Conservation (phyloP, 192 early-diverging fungal genomes). For the Endogone sp. region DNA sequence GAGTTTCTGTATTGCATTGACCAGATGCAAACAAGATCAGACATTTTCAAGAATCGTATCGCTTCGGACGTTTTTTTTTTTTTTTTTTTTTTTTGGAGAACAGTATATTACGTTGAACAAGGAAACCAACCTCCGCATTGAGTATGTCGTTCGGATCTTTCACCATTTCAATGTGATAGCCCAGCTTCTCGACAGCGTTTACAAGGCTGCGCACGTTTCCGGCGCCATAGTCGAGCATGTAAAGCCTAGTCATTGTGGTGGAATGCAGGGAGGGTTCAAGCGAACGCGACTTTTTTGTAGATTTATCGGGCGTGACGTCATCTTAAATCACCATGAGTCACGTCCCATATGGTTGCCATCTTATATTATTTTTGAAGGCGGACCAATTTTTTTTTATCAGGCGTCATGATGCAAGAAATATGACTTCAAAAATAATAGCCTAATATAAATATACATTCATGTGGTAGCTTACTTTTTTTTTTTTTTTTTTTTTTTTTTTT, state of each 20-base stretch:
- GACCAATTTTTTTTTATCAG: too few relatives aligned
- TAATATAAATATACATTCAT: too few relatives aligned
- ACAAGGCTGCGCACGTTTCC: slow-evolving; percentile 97
- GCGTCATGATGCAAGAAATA: too few relatives aligned
- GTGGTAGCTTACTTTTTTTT: too few relatives aligned
- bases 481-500: too few relatives aligned
- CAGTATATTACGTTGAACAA: background rate
- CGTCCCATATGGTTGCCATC: too few relatives aligned
- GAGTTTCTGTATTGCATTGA: slow-evolving; percentile 66
- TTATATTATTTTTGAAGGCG: too few relatives aligned
- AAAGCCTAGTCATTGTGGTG: slow-evolving; percentile 49
- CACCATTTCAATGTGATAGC: slow-evolving; percentile 78
- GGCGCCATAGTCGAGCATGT: slow-evolving; percentile 98
- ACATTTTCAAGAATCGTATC: background rate
- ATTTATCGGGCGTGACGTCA: too few relatives aligned
- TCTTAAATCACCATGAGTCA: too few relatives aligned
- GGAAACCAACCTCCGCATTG: slow-evolving; percentile 76
- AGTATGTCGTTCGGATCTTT: slow-evolving; percentile 74
- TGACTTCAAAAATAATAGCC: too few relatives aligned
- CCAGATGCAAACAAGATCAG: background rate
- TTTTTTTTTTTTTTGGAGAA: too few relatives aligned
- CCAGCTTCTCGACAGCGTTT: slow-evolving; percentile 91
- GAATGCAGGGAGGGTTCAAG: background rate
- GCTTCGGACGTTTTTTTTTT: too few relatives aligned
- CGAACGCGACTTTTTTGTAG: background rate